Evolutionary conservation across 306 rosid species (phyloP), one percentile per base, ranked within the genome.

Genomic region (Crotalaria pallida): DNA sequence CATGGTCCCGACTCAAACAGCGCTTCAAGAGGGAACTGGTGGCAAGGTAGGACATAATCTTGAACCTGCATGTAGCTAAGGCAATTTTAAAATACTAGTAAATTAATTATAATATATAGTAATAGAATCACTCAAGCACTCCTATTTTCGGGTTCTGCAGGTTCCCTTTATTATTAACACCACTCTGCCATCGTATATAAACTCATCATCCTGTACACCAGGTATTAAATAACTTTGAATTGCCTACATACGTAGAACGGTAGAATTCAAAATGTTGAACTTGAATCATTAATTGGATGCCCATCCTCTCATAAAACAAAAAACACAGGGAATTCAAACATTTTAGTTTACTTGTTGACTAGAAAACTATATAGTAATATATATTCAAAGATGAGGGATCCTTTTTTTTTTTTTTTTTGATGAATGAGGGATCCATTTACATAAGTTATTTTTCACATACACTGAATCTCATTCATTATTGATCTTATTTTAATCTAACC

Each of bases 1-100:
- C 69, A 67, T 73, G 95, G 84, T 58, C 84, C 76, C 63, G 87
- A 86, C 70, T 61, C 87, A 4, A 77, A 84, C 73, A 59, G 88
- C 71, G 87, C 86, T 78, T 84, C 96, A 56, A 79, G 98, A 21
- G 98, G 98, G 82, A 90, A 93, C 84, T 93, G 98, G 98, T 93
- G 98, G 98, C 75, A 93, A 84, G 98, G 96, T 92, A 76, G n/a
- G n/a, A 48, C 71, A 69, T 33, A 73, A 16, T 60, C 73, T 26
- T 65, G 22, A 24, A n/a, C 31, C 40, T 11, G 33, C 19, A 67
- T 11, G 33, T 27, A 67, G n/a, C 27, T 8, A 67, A 49, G 41
- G 0, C 27, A 51, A 16, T 22, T 52, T 24, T 17, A 40, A 7
- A 17, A 31, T 8, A 36, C 0, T n/a, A n/a, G 11, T 11, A 12